Conservation (phyloP, 192 early-diverging fungal genomes). For the Jimgerdemannia flammicorona region DNA sequence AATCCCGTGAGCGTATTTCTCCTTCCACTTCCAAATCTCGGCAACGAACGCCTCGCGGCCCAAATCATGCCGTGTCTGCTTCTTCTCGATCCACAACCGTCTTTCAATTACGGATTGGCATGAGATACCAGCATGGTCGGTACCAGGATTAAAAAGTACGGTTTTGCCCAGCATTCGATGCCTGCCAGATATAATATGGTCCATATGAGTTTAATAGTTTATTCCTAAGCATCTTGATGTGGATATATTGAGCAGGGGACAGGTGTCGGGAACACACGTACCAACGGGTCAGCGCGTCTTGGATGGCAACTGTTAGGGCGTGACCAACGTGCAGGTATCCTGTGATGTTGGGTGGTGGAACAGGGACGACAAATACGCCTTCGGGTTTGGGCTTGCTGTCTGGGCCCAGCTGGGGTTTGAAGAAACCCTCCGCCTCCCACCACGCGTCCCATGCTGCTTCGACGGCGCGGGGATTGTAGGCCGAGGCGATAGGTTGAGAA, state of each 20-base stretch:
- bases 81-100: constrained; percentile 80
- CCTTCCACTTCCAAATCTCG: constrained; percentile 96
- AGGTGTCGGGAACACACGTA: constrained; percentile 22
- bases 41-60: constrained; percentile 89
- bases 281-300: constrained; percentile 93
- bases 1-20: constrained; percentile 77
- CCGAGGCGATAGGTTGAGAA: constrained; percentile 66
- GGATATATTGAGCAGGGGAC: not conserved
- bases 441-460: constrained; percentile 96
- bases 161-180: constrained; percentile 98
- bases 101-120: constrained; percentile 98
- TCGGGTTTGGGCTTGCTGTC: constrained; percentile 72
- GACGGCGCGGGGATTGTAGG: constrained; percentile 88
- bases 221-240: not conserved
- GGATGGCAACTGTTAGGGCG: constrained; percentile 89
- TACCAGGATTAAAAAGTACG: constrained; percentile 90
- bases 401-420: constrained; percentile 74
- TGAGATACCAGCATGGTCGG: constrained; percentile 97
- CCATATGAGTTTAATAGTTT: too few species aligned
- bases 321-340: constrained; percentile 96
- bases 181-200: constrained; percentile 8
- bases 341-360: constrained; percentile 99
- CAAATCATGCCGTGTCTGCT: constrained; percentile 84
- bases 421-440: constrained; percentile 94
- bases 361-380: constrained; percentile 86